phyloP scores from a whole-genome alignment of 2,329 filamentous ascomycete species.

The Botryotinia globosa region DNA sequence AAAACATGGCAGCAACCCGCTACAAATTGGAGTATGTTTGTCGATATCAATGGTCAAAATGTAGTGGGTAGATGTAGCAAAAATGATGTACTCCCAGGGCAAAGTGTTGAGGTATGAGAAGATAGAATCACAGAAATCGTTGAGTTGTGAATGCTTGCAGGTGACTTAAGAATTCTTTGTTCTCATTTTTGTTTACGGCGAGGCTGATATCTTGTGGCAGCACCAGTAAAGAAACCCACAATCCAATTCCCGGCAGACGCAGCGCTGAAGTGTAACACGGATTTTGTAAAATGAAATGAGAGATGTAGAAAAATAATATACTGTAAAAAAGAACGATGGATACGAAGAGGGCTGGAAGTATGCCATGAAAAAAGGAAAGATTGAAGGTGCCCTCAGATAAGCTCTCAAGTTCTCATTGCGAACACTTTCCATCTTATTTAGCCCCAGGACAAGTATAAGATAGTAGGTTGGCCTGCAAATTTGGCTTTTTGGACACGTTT shows the following conservation, averaged over 20 bases:
- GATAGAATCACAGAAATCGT: background rate
- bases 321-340: background rate
- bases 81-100: background rate
- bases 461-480: conserved; percentile 41
- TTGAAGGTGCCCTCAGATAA: conserved; percentile 40
- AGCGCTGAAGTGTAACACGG: background rate
- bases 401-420: conserved; percentile 42
- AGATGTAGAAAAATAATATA: background rate
- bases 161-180: conserved; percentile 3
- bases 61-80: background rate
- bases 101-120: background rate
- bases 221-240: background rate
- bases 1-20: background rate
- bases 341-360: background rate
- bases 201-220: background rate
- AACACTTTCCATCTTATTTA: conserved; percentile 36
- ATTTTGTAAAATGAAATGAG: background rate
- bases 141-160: background rate
- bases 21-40: background rate
- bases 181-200: background rate
- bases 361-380: background rate
- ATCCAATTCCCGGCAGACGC: background rate
- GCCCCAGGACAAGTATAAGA: conserved; percentile 24
- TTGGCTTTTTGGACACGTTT: conserved; percentile 41
- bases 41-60: background rate